phyloP scores from a whole-genome alignment of 2,329 filamentous ascomycete species.

The Teratosphaeriaceae sp. region DNA sequence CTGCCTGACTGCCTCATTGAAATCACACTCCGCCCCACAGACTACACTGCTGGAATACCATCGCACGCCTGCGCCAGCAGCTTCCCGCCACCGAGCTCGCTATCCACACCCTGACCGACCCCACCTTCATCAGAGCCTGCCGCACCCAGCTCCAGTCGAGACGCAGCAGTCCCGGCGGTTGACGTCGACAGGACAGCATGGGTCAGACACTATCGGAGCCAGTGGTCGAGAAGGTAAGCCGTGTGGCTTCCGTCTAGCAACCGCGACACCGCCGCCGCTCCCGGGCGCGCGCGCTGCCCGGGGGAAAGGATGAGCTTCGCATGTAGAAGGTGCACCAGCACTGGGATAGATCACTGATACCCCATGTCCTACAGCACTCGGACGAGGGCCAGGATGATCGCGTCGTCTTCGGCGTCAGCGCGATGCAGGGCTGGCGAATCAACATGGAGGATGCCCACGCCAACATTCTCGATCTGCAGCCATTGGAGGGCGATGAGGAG shows the following conservation, averaged over 20 bases:
- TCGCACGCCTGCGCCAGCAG: too few species aligned
- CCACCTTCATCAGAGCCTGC: not conserved
- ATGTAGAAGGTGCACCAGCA: too few species aligned
- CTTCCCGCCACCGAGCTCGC: not conserved
- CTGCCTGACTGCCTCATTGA: too few species aligned
- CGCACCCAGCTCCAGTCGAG: not conserved
- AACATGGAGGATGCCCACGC: slow-evolving; percentile 99
- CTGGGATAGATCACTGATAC: too few species aligned
- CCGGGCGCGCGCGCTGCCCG: too few species aligned
- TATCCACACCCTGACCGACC: not conserved
- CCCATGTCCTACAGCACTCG: slow-evolving; percentile 57
- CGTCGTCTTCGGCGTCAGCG: slow-evolving; percentile 87
- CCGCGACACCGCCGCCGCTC: too few species aligned
- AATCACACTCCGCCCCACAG: too few species aligned
- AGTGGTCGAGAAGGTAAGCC: slow-evolving; percentile 92
- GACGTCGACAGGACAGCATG: slow-evolving; percentile 52
- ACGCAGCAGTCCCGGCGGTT: not conserved
- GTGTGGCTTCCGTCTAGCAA: slow-evolving; percentile 14
- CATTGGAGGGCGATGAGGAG: slow-evolving; percentile 41
- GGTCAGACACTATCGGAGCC: slow-evolving; percentile 99
- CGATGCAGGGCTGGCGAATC: slow-evolving; percentile 99
- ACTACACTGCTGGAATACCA: too few species aligned
- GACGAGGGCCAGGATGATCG: slow-evolving; percentile 87
- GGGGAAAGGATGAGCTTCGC: too few species aligned
- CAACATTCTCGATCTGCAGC: slow-evolving; percentile 77